Evolutionary conservation across 805 yeast species (phyloP).

Genomic region (Suhomyces faveliae): DNA sequence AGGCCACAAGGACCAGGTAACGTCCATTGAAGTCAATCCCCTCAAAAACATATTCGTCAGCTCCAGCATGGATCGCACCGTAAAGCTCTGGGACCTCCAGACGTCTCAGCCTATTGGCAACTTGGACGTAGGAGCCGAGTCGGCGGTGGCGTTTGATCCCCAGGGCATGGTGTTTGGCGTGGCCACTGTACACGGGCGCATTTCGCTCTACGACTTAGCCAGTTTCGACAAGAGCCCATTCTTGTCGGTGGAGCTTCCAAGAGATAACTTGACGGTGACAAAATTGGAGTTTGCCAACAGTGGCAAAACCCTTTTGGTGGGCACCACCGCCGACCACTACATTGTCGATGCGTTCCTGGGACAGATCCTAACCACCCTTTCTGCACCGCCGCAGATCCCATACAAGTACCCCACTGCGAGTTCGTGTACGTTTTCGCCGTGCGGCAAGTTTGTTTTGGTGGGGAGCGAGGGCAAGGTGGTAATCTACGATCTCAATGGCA

Average conservation of each 20-base stretch:
- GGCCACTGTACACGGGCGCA: conserved; percentile 27
- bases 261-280: conserved; percentile 25
- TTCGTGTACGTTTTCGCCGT: conserved; percentile 37
- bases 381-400: conserved; percentile 10
- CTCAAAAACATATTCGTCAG: conserved; percentile 61
- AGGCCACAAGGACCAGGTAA: conserved; percentile 82
- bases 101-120: conserved; percentile 63
- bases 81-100: conserved; percentile 84
- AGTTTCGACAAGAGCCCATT: conserved; percentile 59
- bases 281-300: conserved; percentile 78
- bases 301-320: conserved; percentile 62
- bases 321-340: conserved; percentile 56
- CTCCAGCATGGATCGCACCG: conserved; percentile 73
- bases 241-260: conserved; percentile 25
- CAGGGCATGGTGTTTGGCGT: conserved; percentile 79
- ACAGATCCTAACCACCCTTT: conserved; percentile 30
- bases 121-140: conserved; percentile 51
- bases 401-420: conserved; percentile 35
- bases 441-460: conserved; percentile 37
- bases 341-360: conserved; percentile 74
- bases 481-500: conserved; percentile 28
- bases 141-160: conserved; percentile 74
- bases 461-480: conserved; percentile 30
- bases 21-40: conserved; percentile 71
- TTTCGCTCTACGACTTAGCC: conserved; percentile 60